Evolutionary conservation across 129 eudicot species (phyloP), one percentile per base, ranked within the genome.

Genomic region (Erigeron canadensis): DNA sequence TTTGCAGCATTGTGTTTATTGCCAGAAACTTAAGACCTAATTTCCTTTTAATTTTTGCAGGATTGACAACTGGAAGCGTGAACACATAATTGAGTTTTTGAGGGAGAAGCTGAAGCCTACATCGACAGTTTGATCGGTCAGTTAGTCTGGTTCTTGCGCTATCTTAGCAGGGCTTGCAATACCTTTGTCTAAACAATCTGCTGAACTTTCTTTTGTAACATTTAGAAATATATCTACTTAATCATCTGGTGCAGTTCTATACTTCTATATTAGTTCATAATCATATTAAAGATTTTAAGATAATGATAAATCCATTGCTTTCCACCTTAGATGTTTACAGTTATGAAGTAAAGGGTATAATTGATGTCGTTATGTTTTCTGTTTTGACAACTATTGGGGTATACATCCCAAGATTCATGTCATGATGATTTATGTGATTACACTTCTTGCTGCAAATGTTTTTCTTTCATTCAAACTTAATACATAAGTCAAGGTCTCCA

Each of bases 51-150:
- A 61, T 69, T 15, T 53, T 43, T 84, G 84, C 87, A 91, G 97
- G 72, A 71, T 91, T 45, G 97, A 91, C 79, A 91, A 88, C 86
- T 91, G 97, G 97, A 91, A 88, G 79, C 96, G 97, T 18, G 97
- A 91, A 62, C 97, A 91, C 82, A 83, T 91, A 50, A 67, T 86
- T 77, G 94, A 91, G 79, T 91, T 91, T 78, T 77, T 88, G 69
- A 83, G 79, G 71, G 94, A 82, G 78, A 91, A 91, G 81, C 87
- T 91, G 76, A 86, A 86, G 79, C 88, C 85, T n/a, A 46, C 69
- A 22, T 77, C 97, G 72, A 79, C 83, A 12, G 43, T 70, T 17
- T 83, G 67, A 69, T 51, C 63, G 63, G 68, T 62, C 18, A 53
- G 67, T 69, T 80, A 43, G 63, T 8, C 43, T 39, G 8, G 51